Percentiles rank a stretch among this genome's conserved stretches.
These are phyloP conservation scores for Talaromyces verruculosus DNA, from an alignment of 2,329 filamentous ascomycete genomes.

Conservation along the genomic window DNA sequence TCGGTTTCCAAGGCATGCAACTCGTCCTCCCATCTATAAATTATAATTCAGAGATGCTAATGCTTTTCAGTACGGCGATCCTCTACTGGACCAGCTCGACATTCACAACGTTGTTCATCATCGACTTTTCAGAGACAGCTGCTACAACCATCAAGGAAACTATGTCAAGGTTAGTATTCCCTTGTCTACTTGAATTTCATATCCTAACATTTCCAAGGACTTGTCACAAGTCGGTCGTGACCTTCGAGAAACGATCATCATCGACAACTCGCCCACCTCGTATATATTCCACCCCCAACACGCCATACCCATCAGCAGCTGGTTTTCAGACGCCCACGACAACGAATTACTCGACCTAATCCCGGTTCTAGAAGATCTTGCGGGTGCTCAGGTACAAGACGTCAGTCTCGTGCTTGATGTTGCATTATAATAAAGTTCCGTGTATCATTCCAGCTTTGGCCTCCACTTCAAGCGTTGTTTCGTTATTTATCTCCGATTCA, in stretches of 20 bases:
- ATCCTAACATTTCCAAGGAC: conserved; percentile 56
- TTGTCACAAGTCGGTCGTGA: conserved; percentile 95
- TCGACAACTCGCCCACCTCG: conserved; percentile 97
- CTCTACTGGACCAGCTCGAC: conserved; percentile 90
- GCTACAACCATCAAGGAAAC: conserved; percentile 98
- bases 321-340: conserved; percentile 99
- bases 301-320: conserved; percentile 98
- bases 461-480: conserved; percentile 29
- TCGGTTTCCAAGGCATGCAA: conserved; percentile 86
- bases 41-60: neutral
- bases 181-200: conserved; percentile 3
- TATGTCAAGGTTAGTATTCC: conserved; percentile 73
- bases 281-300: conserved; percentile 99
- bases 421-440: conserved; percentile 52
- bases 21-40: neutral
- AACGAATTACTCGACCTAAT: conserved; percentile 97
- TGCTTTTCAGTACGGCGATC: conserved; percentile 77
- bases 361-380: conserved; percentile 95
- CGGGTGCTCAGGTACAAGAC: conserved; percentile 82
- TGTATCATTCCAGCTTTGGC: conserved; percentile 24
- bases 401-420: conserved; percentile 98
- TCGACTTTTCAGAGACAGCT: conserved; percentile 93
- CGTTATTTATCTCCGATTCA: conserved; percentile 20
- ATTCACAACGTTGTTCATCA: conserved; percentile 97
- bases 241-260: conserved; percentile 96